Evolutionary conservation across 768 basidiomycete genomes (phyloP).

Genomic region (Rhizopogon vesiculosus): DNA sequence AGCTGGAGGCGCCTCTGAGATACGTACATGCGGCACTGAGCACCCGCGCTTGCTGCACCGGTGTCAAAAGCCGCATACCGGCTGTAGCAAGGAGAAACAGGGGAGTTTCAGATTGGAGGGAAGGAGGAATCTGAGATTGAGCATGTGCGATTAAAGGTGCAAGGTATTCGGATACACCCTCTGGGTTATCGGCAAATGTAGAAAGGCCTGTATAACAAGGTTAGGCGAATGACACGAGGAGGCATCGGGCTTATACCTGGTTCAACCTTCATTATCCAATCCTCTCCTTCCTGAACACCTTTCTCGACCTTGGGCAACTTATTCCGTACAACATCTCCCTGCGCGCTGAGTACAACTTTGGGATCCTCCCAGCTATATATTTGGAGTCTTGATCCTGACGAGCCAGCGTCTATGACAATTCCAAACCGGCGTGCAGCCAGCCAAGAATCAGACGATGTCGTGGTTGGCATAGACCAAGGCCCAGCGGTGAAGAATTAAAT

Average conservation of each 20-base stretch:
- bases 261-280: constrained; percentile 89
- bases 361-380: constrained; percentile 97
- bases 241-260: constrained; percentile 61
- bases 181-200: constrained; percentile 65
- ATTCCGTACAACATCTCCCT: constrained; percentile 43
- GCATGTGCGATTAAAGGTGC: constrained; percentile 84
- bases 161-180: constrained; percentile 70
- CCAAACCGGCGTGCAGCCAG: constrained; percentile 79
- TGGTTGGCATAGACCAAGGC: constrained; percentile 62
- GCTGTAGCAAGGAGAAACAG: constrained; percentile 95
- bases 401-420: constrained; percentile 97
- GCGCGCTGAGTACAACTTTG: constrained; percentile 48
- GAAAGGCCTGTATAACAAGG: constrained; percentile 68
- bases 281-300: constrained; percentile 73
- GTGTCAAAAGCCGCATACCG: constrained; percentile 87
- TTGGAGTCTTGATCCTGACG: constrained; percentile 92
- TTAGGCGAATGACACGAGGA: not conserved
- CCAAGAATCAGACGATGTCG: constrained; percentile 69
- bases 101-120: constrained; percentile 78
- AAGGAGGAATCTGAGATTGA: constrained; percentile 77
- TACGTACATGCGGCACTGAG: constrained; percentile 76
- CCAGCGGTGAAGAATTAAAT: not conserved
- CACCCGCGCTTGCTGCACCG: constrained; percentile 63
- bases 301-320: constrained; percentile 86
- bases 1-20: constrained; percentile 69